A percentile compares a stretch with the other conserved stretches of the same genome.
These are phyloP conservation scores for Stenocarpella maydis DNA, from an alignment of 2,329 filamentous ascomycete genomes.

Conservation along the genomic window DNA sequence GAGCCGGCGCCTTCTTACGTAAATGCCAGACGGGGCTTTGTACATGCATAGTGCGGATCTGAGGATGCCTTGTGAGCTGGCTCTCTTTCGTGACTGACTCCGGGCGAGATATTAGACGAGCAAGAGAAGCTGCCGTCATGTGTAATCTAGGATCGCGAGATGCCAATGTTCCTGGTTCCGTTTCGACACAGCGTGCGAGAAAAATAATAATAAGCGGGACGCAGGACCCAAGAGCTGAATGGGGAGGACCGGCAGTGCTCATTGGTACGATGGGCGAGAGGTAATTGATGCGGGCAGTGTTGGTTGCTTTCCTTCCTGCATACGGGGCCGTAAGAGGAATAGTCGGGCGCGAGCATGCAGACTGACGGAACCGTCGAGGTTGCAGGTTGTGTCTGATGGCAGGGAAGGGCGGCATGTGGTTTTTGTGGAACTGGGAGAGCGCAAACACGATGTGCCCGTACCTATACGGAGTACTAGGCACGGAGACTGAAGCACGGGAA, in stretches of 20 bases:
- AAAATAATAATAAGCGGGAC: slow-evolving; percentile 11
- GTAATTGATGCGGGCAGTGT: neutral
- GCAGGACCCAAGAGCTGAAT: slow-evolving; percentile 15
- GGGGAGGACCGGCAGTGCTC: neutral
- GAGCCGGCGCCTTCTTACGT: slow-evolving; percentile 12
- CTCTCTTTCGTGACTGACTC: too few species aligned
- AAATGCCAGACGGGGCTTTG: neutral
- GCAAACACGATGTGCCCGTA: too few species aligned
- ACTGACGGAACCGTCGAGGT: slow-evolving; percentile 25
- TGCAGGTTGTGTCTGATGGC: slow-evolving; percentile 24
- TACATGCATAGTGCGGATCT: neutral
- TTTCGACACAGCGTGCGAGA: neutral
- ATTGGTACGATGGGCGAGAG: slow-evolving; percentile 25
- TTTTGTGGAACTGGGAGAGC: neutral
- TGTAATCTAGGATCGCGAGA: slow-evolving; percentile 10
- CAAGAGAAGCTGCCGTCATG: neutral
- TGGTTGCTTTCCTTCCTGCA: slow-evolving; percentile 1
- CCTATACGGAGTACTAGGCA: too few species aligned
- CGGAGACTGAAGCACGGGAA: too few species aligned
- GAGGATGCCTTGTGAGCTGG: too few species aligned
- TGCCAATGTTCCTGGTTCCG: neutral
- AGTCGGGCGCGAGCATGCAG: slow-evolving; percentile 14
- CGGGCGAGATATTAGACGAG: neutral
- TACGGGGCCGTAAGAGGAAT: slow-evolving; percentile 19
- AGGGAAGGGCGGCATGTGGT: neutral